Percentiles rank a stretch among this genome's conserved stretches.
Evolutionary conservation across 2,329 filamentous ascomycete genomes (phyloP).

Genomic region (Hypoxylon sp.): DNA sequence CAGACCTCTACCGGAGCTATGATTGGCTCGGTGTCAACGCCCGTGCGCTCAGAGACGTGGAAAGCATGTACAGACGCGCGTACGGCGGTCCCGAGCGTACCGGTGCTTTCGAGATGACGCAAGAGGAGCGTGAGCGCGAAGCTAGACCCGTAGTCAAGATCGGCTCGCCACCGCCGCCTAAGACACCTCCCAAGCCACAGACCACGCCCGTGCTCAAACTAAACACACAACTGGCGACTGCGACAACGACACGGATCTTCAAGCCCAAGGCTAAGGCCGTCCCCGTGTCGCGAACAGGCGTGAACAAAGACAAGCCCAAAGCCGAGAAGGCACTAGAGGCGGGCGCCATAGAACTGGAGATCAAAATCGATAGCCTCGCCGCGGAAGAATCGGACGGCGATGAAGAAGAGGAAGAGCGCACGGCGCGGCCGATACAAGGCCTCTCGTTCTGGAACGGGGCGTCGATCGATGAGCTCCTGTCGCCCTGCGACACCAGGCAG

Average conservation of each 20-base stretch:
- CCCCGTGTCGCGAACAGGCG: not conserved
- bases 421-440: constrained; percentile 47
- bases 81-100: constrained; percentile 66
- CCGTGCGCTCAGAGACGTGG: constrained; percentile 67
- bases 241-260: constrained; percentile 39
- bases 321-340: not conserved
- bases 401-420: constrained; percentile 54
- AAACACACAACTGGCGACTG: constrained; percentile 50
- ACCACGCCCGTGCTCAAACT: constrained; percentile 50
- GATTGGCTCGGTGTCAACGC: constrained; percentile 69
- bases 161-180: constrained; percentile 38
- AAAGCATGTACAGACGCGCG: constrained; percentile 69
- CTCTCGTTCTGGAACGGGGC: constrained; percentile 44
- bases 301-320: not conserved
- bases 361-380: constrained; percentile 22
- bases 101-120: constrained; percentile 62
- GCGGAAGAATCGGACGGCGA: constrained; percentile 52
- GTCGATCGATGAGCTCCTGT: constrained; percentile 63
- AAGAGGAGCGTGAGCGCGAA: constrained; percentile 50
- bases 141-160: constrained; percentile 38
- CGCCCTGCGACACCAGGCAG: constrained; percentile 39
- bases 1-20: constrained; percentile 69
- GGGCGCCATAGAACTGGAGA: constrained; percentile 19
- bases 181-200: constrained; percentile 40
- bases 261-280: constrained; percentile 45